Base-by-base conservation (phyloP, 2,329 filamentous ascomycete species). In the Uncinocarpus reesii region DNA sequence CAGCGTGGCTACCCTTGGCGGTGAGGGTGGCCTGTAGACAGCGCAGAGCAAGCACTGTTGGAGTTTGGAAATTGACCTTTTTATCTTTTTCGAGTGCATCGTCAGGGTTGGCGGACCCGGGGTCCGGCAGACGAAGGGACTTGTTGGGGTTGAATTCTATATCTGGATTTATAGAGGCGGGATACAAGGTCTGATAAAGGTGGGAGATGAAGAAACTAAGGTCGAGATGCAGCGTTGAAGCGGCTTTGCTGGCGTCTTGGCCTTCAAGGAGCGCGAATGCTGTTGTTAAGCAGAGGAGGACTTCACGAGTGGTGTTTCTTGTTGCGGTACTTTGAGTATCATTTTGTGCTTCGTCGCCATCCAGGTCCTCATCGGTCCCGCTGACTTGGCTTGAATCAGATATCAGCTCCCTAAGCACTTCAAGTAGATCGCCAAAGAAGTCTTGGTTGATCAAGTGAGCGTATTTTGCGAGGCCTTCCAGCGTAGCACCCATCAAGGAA, bases 391-490 rank as follows among this genome's bases (percentile, higher is more conserved):
- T 37, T 20, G 43, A 58, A 56, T 89, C 79, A 3, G 80, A 78
- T 58, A 96, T 90, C 37, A 98, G 77, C 55, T 98, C 92, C 65
- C 94, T 93, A 32, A 98, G 74, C 0, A 88, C 90, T 67, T 96
- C 92, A 8, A 98, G 78, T 24, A 98, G 75, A 62, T 98, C 92
- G 23, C 90, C 92, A 59, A 98, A 98, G 72, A 98, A 96, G 63
- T 98, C 87, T 62, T 98, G 88, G 70, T 98, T 98, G 74, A 98
- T 98, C 51, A 98, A 76, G 63, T 95, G 92, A 2, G 89, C 83
- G 62, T 94, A 98, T 62, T 88, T 88, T 43, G 90, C 89, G 18
- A 98, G 72, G 23, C 92, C 92, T 70, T 96, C 92, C 4, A 98
- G 77, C 0, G 95, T 89, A 11, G 90, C 89, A n/a, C 92, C 92